Base-by-base conservation (phyloP, 345 rosid genomes). In the Sapria himalayana region DNA sequence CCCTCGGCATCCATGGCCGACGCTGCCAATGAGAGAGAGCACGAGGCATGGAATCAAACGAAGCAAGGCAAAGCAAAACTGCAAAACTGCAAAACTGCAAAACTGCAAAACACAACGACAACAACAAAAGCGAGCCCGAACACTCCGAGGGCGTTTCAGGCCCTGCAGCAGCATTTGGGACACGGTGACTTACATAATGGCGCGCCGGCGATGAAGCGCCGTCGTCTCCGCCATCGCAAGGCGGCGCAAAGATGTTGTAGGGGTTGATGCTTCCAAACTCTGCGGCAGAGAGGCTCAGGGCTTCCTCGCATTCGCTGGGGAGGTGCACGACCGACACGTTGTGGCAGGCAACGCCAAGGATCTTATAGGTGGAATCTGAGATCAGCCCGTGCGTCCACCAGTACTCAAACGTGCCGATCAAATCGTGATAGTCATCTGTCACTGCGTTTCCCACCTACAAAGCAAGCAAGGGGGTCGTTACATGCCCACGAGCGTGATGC, bases 361-460 rank as follows among this genome's bases (percentile, higher is more conserved):
- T 60, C 40, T 39, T 61, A 54, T 82, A 82, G 48, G 81, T 79
- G 11, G 74, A 76, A 66, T 89, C 98, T 25, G 93, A 82, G 52
- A 82, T 79, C 64, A 89, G 62, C 11, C 95, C 98, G 60, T 79
- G 95, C 39, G 77, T 59, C 95, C 98, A 89, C 95, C 98, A 89
- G 40, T 76, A 89, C 48, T 89, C 93, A 45, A 89, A 89, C 11
- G 79, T 68, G 22, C 98, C 98, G 27, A 82, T 44, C 2, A n/a
- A 57, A 55, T 82, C 95, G 58, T 79, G 70, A 55, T 76, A 69
- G 43, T 82, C 98, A 63, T 89, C 98, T 1, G 74, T 89, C 43
- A 89, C 93, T 33, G 85, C 98, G 62, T 82, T 89, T 36, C 94
- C 93, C 10, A 82, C 98, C 98, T 89, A 49, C 15, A 29, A 25